Evolutionary conservation across 1,139 yeast species (phyloP).

Genomic region (Candida glucosophila): DNA sequence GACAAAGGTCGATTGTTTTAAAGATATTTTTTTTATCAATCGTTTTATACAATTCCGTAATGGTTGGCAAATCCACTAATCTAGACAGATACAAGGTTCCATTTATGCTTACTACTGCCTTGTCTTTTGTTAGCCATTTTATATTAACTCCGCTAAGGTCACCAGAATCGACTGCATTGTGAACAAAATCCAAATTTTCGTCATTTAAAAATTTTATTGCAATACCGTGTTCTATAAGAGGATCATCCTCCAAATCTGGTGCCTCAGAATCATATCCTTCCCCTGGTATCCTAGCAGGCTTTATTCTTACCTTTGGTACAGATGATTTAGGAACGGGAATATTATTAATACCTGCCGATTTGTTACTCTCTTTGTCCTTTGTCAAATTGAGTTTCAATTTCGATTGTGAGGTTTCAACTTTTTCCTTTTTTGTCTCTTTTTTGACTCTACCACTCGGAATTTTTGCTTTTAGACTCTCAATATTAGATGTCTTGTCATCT

Average conservation of each 20-base stretch:
- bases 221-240: constrained; percentile 80
- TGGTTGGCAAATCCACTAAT: constrained; percentile 81
- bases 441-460: constrained; percentile 7
- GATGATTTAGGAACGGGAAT: constrained; percentile 6
- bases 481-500: constrained; percentile 11
- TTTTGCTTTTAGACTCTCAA: constrained; percentile 17
- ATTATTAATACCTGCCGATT: constrained; percentile 4
- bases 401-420: constrained; percentile 7
- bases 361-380: constrained; percentile 6
- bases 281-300: constrained; percentile 81
- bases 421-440: constrained; percentile 2
- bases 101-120: constrained; percentile 59
- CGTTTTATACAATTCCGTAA: constrained; percentile 82
- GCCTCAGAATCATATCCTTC: constrained; percentile 98
- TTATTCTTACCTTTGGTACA: constrained; percentile 64
- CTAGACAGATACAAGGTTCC: constrained; percentile 69
- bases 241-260: constrained; percentile 93
- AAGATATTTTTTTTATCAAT: constrained; percentile 83
- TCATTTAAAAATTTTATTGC: constrained; percentile 75
- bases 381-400: constrained; percentile 15
- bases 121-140: constrained; percentile 72
- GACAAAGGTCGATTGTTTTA: constrained; percentile 81
- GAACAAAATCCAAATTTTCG: constrained; percentile 68
- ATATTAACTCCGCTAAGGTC: constrained; percentile 67
- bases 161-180: constrained; percentile 72